phyloP scores from a whole-genome alignment of 2,329 filamentous ascomycete genomes.

The Didymella lethalis region DNA sequence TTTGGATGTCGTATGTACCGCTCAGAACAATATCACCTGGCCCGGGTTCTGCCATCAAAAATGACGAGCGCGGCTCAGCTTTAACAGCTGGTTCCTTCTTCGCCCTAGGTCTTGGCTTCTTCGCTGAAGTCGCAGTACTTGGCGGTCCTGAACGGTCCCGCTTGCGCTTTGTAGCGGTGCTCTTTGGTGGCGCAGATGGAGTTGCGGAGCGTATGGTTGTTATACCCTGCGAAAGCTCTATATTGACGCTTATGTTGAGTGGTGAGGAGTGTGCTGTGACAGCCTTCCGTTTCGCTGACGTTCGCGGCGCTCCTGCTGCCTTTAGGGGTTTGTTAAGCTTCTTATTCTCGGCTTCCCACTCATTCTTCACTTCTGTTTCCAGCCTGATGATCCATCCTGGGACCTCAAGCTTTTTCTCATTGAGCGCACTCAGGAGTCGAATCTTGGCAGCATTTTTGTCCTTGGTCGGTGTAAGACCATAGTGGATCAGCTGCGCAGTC shows the following conservation, averaged over 20 bases:
- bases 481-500: slow-evolving; percentile 52
- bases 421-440: neutral
- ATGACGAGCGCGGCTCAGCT: neutral
- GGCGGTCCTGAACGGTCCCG: neutral
- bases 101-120: neutral
- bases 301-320: neutral
- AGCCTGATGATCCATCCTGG: slow-evolving; percentile 55
- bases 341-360: slow-evolving; percentile 62
- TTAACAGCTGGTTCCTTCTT: neutral
- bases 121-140: neutral
- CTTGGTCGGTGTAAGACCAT: neutral
- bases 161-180: slow-evolving; percentile 6
- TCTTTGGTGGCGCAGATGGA: neutral
- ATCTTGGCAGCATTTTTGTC: neutral
- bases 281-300: neutral
- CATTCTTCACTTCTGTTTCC: slow-evolving; percentile 65
- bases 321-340: slow-evolving; percentile 54
- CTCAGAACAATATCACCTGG: neutral
- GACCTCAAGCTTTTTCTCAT: neutral
- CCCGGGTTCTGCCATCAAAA: neutral
- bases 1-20: neutral
- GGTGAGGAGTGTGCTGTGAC: neutral
- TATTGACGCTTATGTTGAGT: neutral
- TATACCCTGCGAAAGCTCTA: neutral
- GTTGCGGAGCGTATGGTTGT: neutral